Percentiles rank a stretch among this genome's conserved stretches.
Evolutionary conservation across 441 rosid species (phyloP).

Genomic region (Populus trichocarpa): DNA sequence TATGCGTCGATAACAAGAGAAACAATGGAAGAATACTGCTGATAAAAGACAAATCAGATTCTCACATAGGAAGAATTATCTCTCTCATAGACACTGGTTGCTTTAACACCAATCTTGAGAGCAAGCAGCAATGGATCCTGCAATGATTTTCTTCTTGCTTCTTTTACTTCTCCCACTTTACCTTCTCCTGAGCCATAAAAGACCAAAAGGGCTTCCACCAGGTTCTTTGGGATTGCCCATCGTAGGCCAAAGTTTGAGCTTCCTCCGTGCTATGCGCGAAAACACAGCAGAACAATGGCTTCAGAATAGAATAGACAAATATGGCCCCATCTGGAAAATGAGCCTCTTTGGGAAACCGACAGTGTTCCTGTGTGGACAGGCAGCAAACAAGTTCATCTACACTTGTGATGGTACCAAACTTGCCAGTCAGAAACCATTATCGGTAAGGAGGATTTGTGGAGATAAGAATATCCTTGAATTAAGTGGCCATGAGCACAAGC

Average conservation of each 20-base stretch:
- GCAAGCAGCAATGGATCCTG: conserved; percentile 1
- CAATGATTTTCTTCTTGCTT: not conserved
- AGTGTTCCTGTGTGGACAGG: conserved; percentile 36
- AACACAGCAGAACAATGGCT: conserved; percentile 34
- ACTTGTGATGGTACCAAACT: conserved; percentile 14
- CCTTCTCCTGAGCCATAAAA: conserved; percentile 8
- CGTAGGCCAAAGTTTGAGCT: conserved; percentile 26
- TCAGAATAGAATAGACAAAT: conserved; percentile 22
- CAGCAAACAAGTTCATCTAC: conserved; percentile 41
- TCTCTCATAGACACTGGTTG: no score
- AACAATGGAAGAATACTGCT: no score
- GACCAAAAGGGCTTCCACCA: conserved; percentile 21
- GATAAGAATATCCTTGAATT: conserved; percentile 26
- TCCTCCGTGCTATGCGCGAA: conserved; percentile 23
- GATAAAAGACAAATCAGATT: no score
- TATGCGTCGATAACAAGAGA: no score
- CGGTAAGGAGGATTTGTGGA: conserved; percentile 24
- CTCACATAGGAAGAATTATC: no score
- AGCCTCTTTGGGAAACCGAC: conserved; percentile 26
- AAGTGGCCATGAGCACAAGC: conserved; percentile 33
- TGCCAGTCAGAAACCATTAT: conserved; percentile 23
- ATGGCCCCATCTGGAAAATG: conserved; percentile 34
- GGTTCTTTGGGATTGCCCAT: conserved; percentile 30
- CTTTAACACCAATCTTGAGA: not conserved
- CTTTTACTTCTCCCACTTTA: conserved; percentile 12